phyloP scores from a whole-genome alignment of 768 basidiomycete genomes.

The Exsudoporus frostii region DNA sequence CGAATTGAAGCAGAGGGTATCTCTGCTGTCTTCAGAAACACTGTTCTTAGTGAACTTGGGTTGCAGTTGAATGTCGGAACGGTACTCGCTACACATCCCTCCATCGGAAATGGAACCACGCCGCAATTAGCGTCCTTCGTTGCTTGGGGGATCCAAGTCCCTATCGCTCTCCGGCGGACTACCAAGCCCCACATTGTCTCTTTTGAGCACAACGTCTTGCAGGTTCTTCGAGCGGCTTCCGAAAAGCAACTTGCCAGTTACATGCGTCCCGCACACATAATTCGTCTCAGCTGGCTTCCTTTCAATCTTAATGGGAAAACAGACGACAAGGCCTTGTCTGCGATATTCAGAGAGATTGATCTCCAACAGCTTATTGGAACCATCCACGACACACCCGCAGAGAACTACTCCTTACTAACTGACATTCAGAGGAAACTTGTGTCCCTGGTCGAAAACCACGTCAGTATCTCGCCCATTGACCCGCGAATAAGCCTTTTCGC shows the following conservation, averaged over 20 bases:
- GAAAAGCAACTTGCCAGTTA: conserved; percentile 45
- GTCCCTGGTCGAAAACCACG: conserved; percentile 30
- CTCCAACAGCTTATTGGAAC: conserved; percentile 22
- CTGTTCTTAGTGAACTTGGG: conserved; percentile 13
- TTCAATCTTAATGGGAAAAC: conserved; percentile 39
- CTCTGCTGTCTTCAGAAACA: conserved; percentile 38
- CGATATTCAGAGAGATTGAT: conserved; percentile 23
- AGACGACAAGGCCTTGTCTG: conserved; percentile 28
- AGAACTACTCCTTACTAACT: background rate
- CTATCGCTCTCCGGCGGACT: conserved; percentile 39
- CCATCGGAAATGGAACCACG: conserved; percentile 35
- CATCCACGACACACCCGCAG: background rate
- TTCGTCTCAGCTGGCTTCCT: conserved; percentile 48
- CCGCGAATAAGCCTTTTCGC: conserved; percentile 31
- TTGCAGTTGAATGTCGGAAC: conserved; percentile 39
- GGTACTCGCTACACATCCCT: conserved; percentile 41
- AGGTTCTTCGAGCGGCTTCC: conserved; percentile 30
- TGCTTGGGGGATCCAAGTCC: conserved; percentile 37
- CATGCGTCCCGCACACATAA: conserved; percentile 50
- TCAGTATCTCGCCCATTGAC: conserved; percentile 18
- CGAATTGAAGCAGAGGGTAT: conserved; percentile 54
- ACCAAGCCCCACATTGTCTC: conserved; percentile 25
- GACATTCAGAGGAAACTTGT: conserved; percentile 37
- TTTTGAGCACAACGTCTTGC: conserved; percentile 32
- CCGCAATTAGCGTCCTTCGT: conserved; percentile 45